Evolutionary conservation across 2,329 filamentous ascomycete species (phyloP).

Genomic region (Trichoderma citrinoviride): DNA sequence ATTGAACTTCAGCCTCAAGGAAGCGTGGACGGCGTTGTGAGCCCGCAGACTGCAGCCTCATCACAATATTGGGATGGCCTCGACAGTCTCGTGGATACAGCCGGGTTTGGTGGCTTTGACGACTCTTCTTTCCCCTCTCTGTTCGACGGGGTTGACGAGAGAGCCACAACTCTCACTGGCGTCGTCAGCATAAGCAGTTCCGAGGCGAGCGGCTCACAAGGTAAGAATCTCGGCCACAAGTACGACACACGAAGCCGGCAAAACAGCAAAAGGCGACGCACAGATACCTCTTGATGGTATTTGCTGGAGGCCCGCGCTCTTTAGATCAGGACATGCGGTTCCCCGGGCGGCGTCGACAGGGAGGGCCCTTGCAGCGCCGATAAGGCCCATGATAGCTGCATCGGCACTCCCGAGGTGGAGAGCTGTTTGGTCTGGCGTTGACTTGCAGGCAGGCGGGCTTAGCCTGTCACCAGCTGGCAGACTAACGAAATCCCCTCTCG

Average conservation of each 20-base stretch:
- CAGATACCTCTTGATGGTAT: not conserved
- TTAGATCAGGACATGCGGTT: slow-evolving; percentile 7
- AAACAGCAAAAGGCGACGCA: not conserved
- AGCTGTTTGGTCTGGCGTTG: slow-evolving; percentile 10
- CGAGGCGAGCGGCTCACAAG: not conserved
- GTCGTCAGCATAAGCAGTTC: not conserved
- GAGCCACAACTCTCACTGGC: not conserved
- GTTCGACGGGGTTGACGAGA: not conserved
- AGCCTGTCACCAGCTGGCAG: slow-evolving; percentile 10
- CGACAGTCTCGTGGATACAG: not conserved
- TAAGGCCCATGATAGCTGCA: slow-evolving; percentile 17
- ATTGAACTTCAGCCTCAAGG: not conserved
- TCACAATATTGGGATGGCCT: not conserved
- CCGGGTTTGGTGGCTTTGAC: not conserved
- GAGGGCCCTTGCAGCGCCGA: slow-evolving; percentile 8
- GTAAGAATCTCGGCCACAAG: slow-evolving; percentile 3
- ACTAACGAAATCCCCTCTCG: not conserved
- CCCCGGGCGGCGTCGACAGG: slow-evolving; percentile 1
- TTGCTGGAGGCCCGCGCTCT: not conserved
- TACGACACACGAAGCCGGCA: not conserved
- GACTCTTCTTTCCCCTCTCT: not conserved
- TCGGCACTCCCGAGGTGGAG: slow-evolving; percentile 22
- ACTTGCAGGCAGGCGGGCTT: slow-evolving; percentile 18
- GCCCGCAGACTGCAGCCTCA: not conserved
- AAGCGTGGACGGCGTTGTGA: not conserved